phyloP scores from a whole-genome alignment of 305 asterid genomes.

The Fraxinus greggii region DNA sequence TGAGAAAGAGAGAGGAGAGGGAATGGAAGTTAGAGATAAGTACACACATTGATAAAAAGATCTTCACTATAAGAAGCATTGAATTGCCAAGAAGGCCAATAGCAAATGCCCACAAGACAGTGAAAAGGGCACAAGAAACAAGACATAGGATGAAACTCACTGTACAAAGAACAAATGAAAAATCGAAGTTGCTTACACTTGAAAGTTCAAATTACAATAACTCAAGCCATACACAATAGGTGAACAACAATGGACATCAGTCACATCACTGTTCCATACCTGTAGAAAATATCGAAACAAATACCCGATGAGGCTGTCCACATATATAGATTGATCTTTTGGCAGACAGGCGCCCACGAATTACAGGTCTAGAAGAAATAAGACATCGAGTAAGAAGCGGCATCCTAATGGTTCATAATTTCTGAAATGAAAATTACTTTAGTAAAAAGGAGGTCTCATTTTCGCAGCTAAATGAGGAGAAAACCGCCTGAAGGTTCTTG shows the following conservation, averaged over 20 bases:
- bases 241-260: background rate
- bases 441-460: slow-evolving; percentile 93
- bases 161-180: slow-evolving; percentile 32
- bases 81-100: slow-evolving; percentile 77
- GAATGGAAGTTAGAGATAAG: background rate
- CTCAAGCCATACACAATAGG: slow-evolving; percentile 7
- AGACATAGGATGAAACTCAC: slow-evolving; percentile 78
- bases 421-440: slow-evolving; percentile 31
- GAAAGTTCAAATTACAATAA: slow-evolving; percentile 9
- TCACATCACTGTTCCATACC: slow-evolving; percentile 43
- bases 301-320: slow-evolving; percentile 89
- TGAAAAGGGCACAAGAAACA: slow-evolving; percentile 70
- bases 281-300: slow-evolving; percentile 56
- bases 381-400: slow-evolving; percentile 25
- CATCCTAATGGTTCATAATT: slow-evolving; percentile 4
- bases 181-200: slow-evolving; percentile 7
- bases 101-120: slow-evolving; percentile 58
- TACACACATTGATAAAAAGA: slow-evolving; percentile 12
- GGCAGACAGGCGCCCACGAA: slow-evolving; percentile 89
- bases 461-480: slow-evolving; percentile 96
- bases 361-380: slow-evolving; percentile 66
- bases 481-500: slow-evolving; percentile 81
- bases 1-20: slow-evolving; percentile 22
- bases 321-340: slow-evolving; percentile 78
- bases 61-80: slow-evolving; percentile 4